A percentile compares a stretch with the other conserved stretches of the same genome.
These are phyloP conservation scores for Plasmodium adleri DNA, from an alignment of 169 alveolate genomes.

Conservation along the genomic window DNA sequence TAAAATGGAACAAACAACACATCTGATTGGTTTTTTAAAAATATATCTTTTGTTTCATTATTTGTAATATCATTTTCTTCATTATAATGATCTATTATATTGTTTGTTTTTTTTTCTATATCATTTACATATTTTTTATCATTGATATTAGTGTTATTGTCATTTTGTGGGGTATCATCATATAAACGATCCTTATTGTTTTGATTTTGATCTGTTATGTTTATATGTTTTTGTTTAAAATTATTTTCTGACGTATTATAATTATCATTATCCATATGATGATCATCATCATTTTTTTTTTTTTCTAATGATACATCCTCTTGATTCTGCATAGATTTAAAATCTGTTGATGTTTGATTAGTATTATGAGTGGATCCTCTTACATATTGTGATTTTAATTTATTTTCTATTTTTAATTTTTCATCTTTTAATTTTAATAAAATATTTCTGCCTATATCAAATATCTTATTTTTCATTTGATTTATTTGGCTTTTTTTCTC, in stretches of 20 bases:
- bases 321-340: no score
- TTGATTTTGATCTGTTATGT: no score
- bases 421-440: slow-evolving; percentile 69
- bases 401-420: slow-evolving; percentile 36
- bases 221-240: no score
- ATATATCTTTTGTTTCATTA: background rate
- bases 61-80: background rate
- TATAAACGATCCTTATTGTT: no score
- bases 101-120: background rate
- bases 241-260: no score
- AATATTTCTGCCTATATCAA: slow-evolving; percentile 45
- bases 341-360: no score
- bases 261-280: no score
- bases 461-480: slow-evolving; percentile 53
- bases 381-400: slow-evolving; percentile 2
- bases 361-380: background rate
- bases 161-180: no score
- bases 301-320: no score
- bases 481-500: slow-evolving; percentile 32
- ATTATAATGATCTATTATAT: background rate
- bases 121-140: background rate
- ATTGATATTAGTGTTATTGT: no score
- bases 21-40: background rate
- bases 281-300: no score
- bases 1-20: slow-evolving; percentile 65